These are phyloP conservation scores for Cutaneotrichosporon curvatum DNA, from an alignment of 1,284 basidiomycete genomes.

Conservation along the genomic window DNA sequence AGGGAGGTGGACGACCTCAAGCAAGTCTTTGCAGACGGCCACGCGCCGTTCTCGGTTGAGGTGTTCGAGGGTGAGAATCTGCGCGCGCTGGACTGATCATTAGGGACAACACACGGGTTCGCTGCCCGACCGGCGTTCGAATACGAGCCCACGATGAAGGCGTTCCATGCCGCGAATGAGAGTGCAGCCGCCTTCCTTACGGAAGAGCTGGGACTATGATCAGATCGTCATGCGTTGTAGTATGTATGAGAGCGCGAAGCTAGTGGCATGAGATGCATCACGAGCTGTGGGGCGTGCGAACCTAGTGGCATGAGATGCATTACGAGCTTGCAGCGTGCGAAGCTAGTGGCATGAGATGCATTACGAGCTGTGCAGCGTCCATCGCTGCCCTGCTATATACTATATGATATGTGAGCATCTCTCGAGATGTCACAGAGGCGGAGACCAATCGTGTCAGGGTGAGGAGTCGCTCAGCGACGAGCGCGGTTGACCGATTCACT, in stretches of 20 bases:
- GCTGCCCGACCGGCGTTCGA: conserved; percentile 52
- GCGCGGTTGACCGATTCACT: too few species aligned
- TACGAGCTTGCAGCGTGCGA: too few species aligned
- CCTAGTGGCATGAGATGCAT: too few species aligned
- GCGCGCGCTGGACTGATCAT: neutral
- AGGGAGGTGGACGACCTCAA: conserved; percentile 48
- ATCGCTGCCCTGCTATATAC: too few species aligned
- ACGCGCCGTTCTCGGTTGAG: conserved; percentile 2
- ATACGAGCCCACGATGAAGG: conserved; percentile 51
- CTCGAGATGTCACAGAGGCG: too few species aligned
- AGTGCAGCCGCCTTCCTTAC: conserved; percentile 50
- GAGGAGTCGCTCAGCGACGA: too few species aligned
- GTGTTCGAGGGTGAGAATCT: neutral
- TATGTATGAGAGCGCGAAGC: too few species aligned
- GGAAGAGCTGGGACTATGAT: conserved; percentile 15
- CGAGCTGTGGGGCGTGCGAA: neutral
- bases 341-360: neutral
- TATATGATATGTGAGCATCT: too few species aligned
- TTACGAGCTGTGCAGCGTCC: neutral
- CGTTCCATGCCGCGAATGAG: conserved; percentile 51
- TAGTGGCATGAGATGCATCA: neutral
- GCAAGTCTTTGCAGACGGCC: conserved; percentile 44
- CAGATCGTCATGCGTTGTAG: too few species aligned
- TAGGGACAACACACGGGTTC: conserved; percentile 54
- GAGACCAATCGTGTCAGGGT: too few species aligned